Evolutionary conservation across 148 eudicot species (phyloP), one percentile per base, ranked within the genome.

Genomic region (Cornus florida): DNA sequence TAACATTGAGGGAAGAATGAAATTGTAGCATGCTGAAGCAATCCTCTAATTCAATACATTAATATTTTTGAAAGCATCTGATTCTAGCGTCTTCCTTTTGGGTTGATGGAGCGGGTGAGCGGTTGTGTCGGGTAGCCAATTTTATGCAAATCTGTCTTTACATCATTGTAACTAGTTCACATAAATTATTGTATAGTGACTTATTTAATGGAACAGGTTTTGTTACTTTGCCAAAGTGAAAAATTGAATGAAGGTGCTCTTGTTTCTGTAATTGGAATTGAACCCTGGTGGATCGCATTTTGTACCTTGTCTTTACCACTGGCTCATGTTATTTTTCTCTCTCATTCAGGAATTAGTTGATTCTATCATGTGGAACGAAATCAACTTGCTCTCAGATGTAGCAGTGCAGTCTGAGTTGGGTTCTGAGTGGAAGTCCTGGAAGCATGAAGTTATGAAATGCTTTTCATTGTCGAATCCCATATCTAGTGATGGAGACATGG

Each of bases 361-460:
- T 83, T 91, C 94, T 69, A 87, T 96, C 73, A 72, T 85, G 79
- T 96, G 98, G 99, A 86, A 86, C 69, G 89, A 91, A 83, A 88
- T 93, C 70, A 83, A 82, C 84, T 73, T 81, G 71, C 81, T 87
- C 43, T 76, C 86, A 81, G 89, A 83, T 86, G 77, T 38, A 83
- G 83, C 79, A 67, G 82, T 79, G 70, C 91, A 85, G 68, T 81
- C 84, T 72, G 92, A 89, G 75, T 73, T 84, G 41, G 88, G 86
- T 78, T 81, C 89, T 82, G 95, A 93, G 71, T 91, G 89, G 97
- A 96, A 87, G 84, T 83, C 79, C 71, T 88, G 93, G 93, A 96
- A 96, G 81, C 89, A 86, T 62, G 99, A 93, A 82, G 92, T 83
- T 73, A 85, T 93, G 91, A 90, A 88, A 86, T 84, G 81, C 79